These are phyloP conservation scores for Solanum peruvianum DNA, from an alignment of 257 asterid species.

Conservation along the genomic window DNA sequence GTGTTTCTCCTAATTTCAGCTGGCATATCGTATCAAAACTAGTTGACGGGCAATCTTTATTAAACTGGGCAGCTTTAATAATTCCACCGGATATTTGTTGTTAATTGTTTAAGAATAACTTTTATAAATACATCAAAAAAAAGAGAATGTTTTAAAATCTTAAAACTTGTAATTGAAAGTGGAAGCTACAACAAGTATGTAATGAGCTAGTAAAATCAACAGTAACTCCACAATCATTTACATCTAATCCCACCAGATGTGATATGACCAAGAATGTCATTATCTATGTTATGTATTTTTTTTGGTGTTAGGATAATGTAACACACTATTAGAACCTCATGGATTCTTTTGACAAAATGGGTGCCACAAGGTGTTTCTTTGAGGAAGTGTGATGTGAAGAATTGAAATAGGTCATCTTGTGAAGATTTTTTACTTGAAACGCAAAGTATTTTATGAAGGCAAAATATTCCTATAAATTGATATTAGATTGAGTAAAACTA, in stretches of 20 bases:
- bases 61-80: background rate
- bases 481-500: background rate
- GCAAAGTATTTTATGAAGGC: background rate
- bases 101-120: background rate
- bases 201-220: background rate
- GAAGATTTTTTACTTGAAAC: background rate
- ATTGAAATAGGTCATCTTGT: background rate
- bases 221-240: background rate
- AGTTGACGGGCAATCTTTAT: background rate
- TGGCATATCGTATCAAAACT: background rate
- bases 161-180: background rate
- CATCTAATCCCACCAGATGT: background rate
- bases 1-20: background rate
- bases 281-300: background rate
- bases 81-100: background rate
- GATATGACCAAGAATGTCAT: background rate
- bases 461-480: background rate
- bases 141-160: background rate
- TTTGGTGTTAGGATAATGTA: background rate
- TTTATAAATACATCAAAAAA: background rate
- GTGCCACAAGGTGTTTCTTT: background rate
- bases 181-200: background rate
- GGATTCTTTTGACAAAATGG: background rate
- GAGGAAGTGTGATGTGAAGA: background rate
- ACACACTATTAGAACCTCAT: background rate